Evolutionary conservation across 192 early-diverging fungal species (phyloP).

Genomic region (Podila epicladia): DNA sequence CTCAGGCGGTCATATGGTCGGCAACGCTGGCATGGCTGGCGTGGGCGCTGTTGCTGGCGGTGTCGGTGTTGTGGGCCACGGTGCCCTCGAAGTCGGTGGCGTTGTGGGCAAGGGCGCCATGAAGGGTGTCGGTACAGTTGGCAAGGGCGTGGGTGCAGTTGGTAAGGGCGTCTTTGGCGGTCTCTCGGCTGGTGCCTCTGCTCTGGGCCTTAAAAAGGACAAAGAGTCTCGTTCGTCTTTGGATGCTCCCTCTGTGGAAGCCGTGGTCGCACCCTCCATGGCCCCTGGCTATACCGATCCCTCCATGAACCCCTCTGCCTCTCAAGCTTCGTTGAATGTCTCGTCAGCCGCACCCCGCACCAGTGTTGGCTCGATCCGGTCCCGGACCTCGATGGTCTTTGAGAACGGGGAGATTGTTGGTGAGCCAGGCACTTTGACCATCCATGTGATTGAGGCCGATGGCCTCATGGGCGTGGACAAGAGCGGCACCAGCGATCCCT

Average conservation of each 20-base stretch:
- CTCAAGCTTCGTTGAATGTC: constrained; percentile 20
- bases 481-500: constrained; percentile 74
- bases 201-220: constrained; percentile 30
- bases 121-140: constrained; percentile 50
- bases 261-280: constrained; percentile 16
- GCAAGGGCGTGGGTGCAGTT: constrained; percentile 36
- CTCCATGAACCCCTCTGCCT: constrained; percentile 12
- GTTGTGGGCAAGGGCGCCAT: constrained; percentile 39
- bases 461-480: constrained; percentile 59
- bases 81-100: constrained; percentile 24
- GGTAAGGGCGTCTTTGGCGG: constrained; percentile 51
- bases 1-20: constrained; percentile 51
- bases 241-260: constrained; percentile 55
- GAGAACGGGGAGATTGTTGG: constrained; percentile 36
- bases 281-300: background rate
- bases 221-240: constrained; percentile 17
- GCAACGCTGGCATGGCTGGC: constrained; percentile 40
- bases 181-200: constrained; percentile 27
- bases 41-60: constrained; percentile 16
- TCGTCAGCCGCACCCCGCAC: constrained; percentile 9
- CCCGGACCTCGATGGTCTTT: constrained; percentile 38
- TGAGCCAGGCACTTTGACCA: constrained; percentile 47
- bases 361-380: constrained; percentile 33
- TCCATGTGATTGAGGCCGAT: constrained; percentile 58
- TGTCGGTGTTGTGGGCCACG: constrained; percentile 25